A percentile compares a stretch with the other conserved stretches of the same genome.
phyloP scores from a whole-genome alignment of 1,284 basidiomycete genomes.

The Termitomyces sp. region DNA sequence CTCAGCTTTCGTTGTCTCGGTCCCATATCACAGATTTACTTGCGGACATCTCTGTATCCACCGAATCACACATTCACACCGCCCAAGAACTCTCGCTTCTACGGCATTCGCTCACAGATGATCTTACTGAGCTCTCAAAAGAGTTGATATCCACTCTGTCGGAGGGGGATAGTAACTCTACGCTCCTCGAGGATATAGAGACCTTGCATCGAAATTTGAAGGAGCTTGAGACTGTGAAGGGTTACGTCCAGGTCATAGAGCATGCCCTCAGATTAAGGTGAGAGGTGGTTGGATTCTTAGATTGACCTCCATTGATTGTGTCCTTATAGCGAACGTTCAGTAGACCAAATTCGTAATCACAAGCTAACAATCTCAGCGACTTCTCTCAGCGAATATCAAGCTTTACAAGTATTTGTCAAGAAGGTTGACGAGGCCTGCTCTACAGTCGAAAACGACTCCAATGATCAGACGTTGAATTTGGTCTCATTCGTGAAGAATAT shows the following conservation, averaged over 20 bases:
- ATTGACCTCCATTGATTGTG: not conserved
- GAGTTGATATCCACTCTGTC: conserved; percentile 58
- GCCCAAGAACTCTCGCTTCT: conserved; percentile 73
- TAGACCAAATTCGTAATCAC: conserved; percentile 39
- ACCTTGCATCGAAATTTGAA: conserved; percentile 66
- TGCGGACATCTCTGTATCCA: conserved; percentile 37
- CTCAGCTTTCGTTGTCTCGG: conserved; percentile 57
- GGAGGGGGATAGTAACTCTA: conserved; percentile 43
- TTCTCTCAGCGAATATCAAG: conserved; percentile 54
- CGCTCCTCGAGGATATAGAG: conserved; percentile 79
- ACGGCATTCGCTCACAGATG: conserved; percentile 72
- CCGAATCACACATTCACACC: conserved; percentile 45
- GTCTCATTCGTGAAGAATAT: conserved; percentile 55
- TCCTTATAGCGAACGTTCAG: conserved; percentile 48
- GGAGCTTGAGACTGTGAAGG: conserved; percentile 69
- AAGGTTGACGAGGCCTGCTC: conserved; percentile 41
- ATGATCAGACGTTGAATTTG: conserved; percentile 48
- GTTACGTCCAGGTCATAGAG: conserved; percentile 73
- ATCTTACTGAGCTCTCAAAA: conserved; percentile 64
- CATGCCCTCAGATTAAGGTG: conserved; percentile 72
- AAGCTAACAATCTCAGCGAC: conserved; percentile 35
- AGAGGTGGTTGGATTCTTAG: conserved; percentile 18
- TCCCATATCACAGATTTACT: conserved; percentile 41
- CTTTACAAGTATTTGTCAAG: conserved; percentile 56
- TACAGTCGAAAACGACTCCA: conserved; percentile 41